These are phyloP conservation scores for Acanthamoeba royreba DNA, from an alignment of 208 protist species.

Conservation along the genomic window DNA sequence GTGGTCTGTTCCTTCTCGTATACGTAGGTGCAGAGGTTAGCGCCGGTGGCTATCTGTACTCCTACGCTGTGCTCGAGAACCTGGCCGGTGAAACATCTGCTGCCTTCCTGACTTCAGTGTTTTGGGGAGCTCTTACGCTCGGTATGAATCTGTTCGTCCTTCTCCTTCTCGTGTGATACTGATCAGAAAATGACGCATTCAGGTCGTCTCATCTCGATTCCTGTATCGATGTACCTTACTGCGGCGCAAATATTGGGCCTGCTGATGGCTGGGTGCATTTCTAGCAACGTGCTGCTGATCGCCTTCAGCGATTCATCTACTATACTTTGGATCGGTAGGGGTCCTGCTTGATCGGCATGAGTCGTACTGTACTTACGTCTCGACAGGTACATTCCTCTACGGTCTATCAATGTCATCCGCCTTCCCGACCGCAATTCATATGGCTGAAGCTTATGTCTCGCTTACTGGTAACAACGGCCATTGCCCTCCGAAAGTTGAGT, in stretches of 20 bases:
- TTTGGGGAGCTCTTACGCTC: slow-evolving; percentile 38
- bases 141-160: not conserved
- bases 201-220: slow-evolving; percentile 4
- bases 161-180: not conserved
- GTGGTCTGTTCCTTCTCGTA: not conserved
- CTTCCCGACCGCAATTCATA: not conserved
- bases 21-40: slow-evolving; percentile 45
- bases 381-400: not conserved
- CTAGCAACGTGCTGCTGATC: not conserved
- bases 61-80: not conserved
- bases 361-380: not conserved
- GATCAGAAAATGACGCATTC: not conserved
- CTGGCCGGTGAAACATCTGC: not conserved
- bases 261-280: not conserved
- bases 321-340: not conserved
- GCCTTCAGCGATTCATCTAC: not conserved
- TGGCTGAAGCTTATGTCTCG: not conserved
- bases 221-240: not conserved
- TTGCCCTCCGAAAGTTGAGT: not conserved
- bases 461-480: not conserved
- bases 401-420: slow-evolving; percentile 23
- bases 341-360: too few relatives aligned
- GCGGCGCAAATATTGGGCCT: slow-evolving; percentile 3
- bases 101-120: not conserved
- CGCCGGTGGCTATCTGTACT: slow-evolving; percentile 28